Evolutionary conservation across 2,329 filamentous ascomycete species (phyloP), one percentile per base, ranked within the genome.

Genomic region (Aspergillus clavatus): DNA sequence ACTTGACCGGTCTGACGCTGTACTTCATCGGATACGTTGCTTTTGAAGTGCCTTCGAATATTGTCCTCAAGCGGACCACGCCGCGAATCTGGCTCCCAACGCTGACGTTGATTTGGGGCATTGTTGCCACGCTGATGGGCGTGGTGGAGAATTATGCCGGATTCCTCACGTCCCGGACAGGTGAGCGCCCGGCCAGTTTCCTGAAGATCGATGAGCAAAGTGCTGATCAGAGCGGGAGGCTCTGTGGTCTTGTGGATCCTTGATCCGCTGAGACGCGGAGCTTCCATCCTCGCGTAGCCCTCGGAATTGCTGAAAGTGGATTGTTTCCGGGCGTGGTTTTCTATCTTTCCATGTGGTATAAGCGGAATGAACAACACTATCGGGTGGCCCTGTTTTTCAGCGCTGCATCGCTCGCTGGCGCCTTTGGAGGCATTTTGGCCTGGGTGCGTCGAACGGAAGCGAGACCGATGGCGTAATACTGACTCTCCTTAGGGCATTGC

Each of bases 311-410:
- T 10, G 78, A 80, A 48, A 72, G 71, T 28, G 75, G 75, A 4
- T 72, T 79, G 38, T 75, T 78, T 47, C 77, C 77, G 0, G 75
- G 74, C 4, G 70, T 79, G 8, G 71, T 78, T 23, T 81, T 78
- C 56, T 78, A 82, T 45, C 66, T 83, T 3, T 79, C 77, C 0
- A 80, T 81, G 70, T 84, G 80, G 78, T 84, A 83, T 50, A 79
- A 77, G 46, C 69, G 77, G 10, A 72, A 77, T 38, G 80, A 83
- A 56, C 68, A 77, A 35, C 78, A 80, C 42, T 81, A 76, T 41
- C 70, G 80, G 3, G 75, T 82, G 33, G 76, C 78, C 3, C 67
- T 83, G 4, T 83, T 82, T 57, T 83, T 78, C 55, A 79, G 74
- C 31, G 78, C 76, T 16, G 77, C 77, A 1, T 74, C 76, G 7